phyloP scores from a whole-genome alignment of 192 early-diverging fungal genomes.

The Ambispora gerdemannii region DNA sequence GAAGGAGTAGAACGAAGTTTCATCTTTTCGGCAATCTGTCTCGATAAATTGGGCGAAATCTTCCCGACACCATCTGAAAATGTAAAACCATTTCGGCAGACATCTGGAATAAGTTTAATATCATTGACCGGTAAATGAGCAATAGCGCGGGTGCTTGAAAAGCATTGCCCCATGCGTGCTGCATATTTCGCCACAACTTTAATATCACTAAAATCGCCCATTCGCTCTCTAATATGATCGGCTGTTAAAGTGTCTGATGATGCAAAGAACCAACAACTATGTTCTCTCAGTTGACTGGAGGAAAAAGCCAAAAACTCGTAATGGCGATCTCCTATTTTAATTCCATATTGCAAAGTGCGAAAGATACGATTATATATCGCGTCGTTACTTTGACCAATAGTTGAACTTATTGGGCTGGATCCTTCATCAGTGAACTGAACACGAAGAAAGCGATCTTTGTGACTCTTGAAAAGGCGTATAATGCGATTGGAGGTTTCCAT shows the following conservation, averaged over 20 bases:
- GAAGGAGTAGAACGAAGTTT: constrained; percentile 43
- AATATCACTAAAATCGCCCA: constrained; percentile 68
- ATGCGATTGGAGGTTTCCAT: constrained; percentile 74
- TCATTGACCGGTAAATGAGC: constrained; percentile 38
- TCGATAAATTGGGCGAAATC: constrained; percentile 51
- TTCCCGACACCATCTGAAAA: constrained; percentile 79
- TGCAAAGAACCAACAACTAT: constrained; percentile 73
- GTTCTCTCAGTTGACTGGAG: constrained; percentile 59
- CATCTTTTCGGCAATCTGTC: constrained; percentile 37
- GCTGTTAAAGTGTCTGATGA: constrained; percentile 42
- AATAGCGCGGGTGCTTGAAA: constrained; percentile 62
- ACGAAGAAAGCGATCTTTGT: constrained; percentile 60
- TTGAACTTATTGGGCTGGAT: constrained; percentile 36
- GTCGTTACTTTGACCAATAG: constrained; percentile 32
- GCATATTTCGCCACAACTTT: constrained; percentile 66
- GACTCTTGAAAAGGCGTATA: constrained; percentile 53
- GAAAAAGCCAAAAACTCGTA: constrained; percentile 67
- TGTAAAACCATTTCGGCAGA: constrained; percentile 51
- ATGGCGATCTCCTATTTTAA: constrained; percentile 49
- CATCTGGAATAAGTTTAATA: constrained; percentile 51
- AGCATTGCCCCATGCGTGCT: constrained; percentile 71
- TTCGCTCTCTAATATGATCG: constrained; percentile 56
- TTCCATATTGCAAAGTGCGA: constrained; percentile 43
- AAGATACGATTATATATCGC: constrained; percentile 55
- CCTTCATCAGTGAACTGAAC: constrained; percentile 70